Evolutionary conservation across 495 filamentous ascomycete genomes (phyloP).

Genomic region (Bryoglossum gracile): DNA sequence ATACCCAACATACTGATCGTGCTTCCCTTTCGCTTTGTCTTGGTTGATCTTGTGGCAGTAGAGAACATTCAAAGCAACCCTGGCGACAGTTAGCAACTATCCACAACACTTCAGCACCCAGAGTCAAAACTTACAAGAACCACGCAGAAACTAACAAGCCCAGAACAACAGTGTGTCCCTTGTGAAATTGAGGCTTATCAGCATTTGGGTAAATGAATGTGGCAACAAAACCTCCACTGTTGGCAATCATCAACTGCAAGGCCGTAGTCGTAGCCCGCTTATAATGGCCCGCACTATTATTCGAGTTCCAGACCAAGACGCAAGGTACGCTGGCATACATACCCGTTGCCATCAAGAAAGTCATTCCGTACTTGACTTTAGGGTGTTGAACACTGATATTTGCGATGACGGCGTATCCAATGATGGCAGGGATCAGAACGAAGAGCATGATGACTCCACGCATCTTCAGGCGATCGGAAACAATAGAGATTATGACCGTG

Average conservation of each 20-base stretch:
- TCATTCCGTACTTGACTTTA: slow-evolving; percentile 66
- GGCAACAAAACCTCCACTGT: slow-evolving; percentile 64
- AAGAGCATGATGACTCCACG: slow-evolving; percentile 52
- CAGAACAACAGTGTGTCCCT: slow-evolving; percentile 54
- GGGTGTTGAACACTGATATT: slow-evolving; percentile 45
- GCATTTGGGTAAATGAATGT: slow-evolving; percentile 59
- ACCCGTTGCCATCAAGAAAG: slow-evolving; percentile 60
- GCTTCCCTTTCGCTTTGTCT: slow-evolving; percentile 57
- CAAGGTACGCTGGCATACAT: slow-evolving; percentile 74
- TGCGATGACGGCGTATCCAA: slow-evolving; percentile 63
- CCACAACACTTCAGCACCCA: slow-evolving; percentile 17
- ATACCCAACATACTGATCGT: slow-evolving; percentile 47
- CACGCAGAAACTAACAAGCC: slow-evolving; percentile 51
- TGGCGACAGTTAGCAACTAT: no score
- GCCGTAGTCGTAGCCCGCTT: slow-evolving; percentile 74
- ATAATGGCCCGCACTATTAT: slow-evolving; percentile 74
- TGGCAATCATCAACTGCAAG: slow-evolving; percentile 76
- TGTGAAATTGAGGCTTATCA: slow-evolving; percentile 49
- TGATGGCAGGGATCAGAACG: slow-evolving; percentile 40
- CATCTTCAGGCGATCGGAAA: slow-evolving; percentile 46
- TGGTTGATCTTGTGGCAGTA: slow-evolving; percentile 60
- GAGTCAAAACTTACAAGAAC: slow-evolving; percentile 49
- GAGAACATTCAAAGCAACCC: slow-evolving; percentile 55
- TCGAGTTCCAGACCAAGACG: slow-evolving; percentile 74
- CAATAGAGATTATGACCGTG: slow-evolving; percentile 45